phyloP scores from a whole-genome alignment of 352 stramenopile genomes.

The Blastocystis sp. region DNA sequence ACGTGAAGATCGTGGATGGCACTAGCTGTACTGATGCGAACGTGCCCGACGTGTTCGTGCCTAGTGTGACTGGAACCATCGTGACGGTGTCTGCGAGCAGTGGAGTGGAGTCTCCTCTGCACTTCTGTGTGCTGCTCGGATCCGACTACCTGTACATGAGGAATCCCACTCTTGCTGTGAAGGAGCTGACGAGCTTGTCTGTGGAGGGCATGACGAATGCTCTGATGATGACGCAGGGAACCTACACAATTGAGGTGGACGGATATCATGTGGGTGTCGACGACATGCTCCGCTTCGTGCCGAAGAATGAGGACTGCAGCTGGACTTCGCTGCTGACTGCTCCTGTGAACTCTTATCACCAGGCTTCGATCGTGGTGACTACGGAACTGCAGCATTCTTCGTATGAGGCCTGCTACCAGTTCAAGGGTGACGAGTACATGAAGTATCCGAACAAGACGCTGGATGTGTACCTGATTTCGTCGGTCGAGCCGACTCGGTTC shows the following conservation, averaged over 20 bases:
- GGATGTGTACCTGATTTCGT: slow-evolving; percentile 32
- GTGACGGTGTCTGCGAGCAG: background rate
- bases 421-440: slow-evolving; percentile 25
- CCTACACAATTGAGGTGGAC: background rate
- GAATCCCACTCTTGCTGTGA: background rate
- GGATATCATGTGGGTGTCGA: slow-evolving; percentile 17
- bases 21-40: background rate
- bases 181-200: slow-evolving; percentile 17
- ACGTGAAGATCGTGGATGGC: slow-evolving; percentile 23
- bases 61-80: background rate
- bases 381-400: background rate
- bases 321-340: background rate
- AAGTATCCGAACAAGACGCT: slow-evolving; percentile 45
- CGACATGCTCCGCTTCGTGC: slow-evolving; percentile 34
- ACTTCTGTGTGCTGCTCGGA: background rate
- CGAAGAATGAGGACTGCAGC: background rate
- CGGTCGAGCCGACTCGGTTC: background rate
- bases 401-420: slow-evolving; percentile 49
- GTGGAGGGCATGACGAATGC: background rate
- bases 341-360: background rate
- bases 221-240: slow-evolving; percentile 11
- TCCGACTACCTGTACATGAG: background rate
- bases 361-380: background rate
- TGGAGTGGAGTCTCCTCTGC: background rate
- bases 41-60: background rate